Evolutionary conservation across 305 asterid genomes (phyloP).

Genomic region (Coffea humblotiana): DNA sequence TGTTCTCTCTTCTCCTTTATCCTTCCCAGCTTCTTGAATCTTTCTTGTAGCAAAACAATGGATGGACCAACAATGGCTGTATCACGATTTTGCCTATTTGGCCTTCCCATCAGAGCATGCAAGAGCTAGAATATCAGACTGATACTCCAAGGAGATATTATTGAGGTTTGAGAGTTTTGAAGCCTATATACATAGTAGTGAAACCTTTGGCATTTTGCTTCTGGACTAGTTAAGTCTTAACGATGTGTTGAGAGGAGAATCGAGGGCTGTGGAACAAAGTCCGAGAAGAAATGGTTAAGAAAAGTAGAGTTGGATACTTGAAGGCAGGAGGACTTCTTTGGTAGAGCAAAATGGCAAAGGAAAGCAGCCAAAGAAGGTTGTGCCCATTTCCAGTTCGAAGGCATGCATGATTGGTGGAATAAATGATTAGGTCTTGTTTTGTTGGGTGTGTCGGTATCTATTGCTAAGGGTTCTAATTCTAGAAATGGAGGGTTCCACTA

Average conservation of each 20-base stretch:
- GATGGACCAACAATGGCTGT: conserved; percentile 21
- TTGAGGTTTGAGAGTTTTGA: background rate
- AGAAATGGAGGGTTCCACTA: background rate
- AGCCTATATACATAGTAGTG: conserved; percentile 6
- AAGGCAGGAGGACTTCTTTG: conserved; percentile 2
- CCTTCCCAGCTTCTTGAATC: conserved; percentile 28
- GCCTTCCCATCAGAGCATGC: conserved; percentile 17
- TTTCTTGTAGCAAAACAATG: conserved; percentile 30
- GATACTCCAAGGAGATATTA: background rate
- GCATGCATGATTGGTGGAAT: conserved; percentile 10
- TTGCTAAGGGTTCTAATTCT: background rate
- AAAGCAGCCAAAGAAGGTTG: conserved; percentile 2
- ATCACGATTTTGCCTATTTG: background rate
- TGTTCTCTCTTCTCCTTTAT: conserved; percentile 21
- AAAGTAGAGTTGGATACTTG: conserved; percentile 2
- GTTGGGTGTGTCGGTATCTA: conserved; percentile 13
- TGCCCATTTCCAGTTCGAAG: conserved; percentile 15
- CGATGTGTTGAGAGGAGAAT: conserved; percentile 17
- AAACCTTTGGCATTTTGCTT: background rate
- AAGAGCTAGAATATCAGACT: background rate
- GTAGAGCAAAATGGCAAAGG: conserved; percentile 6
- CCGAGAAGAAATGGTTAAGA: conserved; percentile 17
- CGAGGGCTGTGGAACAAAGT: conserved; percentile 7
- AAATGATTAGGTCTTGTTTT: conserved; percentile 13
- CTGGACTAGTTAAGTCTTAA: background rate